Evolutionary conservation across 768 basidiomycete genomes (phyloP).

Genomic region (Phanerochaete carnosa): DNA sequence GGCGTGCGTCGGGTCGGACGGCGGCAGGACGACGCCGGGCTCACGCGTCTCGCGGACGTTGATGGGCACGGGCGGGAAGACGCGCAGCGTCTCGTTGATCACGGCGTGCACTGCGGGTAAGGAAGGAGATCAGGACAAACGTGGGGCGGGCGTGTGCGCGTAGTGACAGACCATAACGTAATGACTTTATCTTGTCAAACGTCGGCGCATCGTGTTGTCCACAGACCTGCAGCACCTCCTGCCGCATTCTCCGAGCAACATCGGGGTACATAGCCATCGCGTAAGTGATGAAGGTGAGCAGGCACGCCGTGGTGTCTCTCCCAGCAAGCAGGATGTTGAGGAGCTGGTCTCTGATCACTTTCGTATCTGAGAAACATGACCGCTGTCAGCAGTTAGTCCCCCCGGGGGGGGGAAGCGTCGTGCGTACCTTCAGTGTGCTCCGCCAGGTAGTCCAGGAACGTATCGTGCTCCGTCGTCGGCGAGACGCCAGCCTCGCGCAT

Average conservation of each 20-base stretch:
- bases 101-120: slow-evolving; percentile 60
- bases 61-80: slow-evolving; percentile 78
- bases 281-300: slow-evolving; percentile 69
- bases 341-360: slow-evolving; percentile 71
- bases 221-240: slow-evolving; percentile 58
- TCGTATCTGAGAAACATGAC: slow-evolving; percentile 42
- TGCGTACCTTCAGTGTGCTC: slow-evolving; percentile 59
- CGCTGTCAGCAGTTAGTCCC: not conserved
- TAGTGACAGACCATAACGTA: slow-evolving; percentile 59
- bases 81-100: slow-evolving; percentile 72
- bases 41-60: slow-evolving; percentile 61
- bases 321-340: slow-evolving; percentile 76
- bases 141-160: slow-evolving; percentile 12
- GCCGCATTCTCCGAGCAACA: slow-evolving; percentile 47
- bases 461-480: slow-evolving; percentile 47
- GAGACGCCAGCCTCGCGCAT: slow-evolving; percentile 35
- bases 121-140: slow-evolving; percentile 3
- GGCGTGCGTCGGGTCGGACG: slow-evolving; percentile 46
- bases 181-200: slow-evolving; percentile 50
- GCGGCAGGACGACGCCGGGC: slow-evolving; percentile 47
- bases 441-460: slow-evolving; percentile 64
- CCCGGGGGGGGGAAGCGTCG: not conserved
- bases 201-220: slow-evolving; percentile 47
- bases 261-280: slow-evolving; percentile 65
- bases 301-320: slow-evolving; percentile 73